Evolutionary conservation across 2,329 filamentous ascomycete species (phyloP).

Genomic region (Calonectria leucothoes): DNA sequence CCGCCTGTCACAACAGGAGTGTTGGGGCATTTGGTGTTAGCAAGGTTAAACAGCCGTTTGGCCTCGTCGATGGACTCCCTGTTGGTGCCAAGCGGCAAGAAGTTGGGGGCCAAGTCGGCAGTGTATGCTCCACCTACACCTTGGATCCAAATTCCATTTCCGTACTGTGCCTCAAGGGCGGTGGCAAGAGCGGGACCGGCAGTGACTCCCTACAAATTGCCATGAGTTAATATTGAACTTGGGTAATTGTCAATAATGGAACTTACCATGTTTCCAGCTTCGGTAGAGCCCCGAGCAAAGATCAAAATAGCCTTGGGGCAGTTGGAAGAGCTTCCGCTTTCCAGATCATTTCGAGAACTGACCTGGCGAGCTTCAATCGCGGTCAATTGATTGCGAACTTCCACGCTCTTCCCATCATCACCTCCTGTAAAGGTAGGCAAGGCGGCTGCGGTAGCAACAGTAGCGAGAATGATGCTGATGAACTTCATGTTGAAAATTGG

Average conservation of each 20-base stretch:
- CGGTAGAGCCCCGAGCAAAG: slow-evolving; percentile 50
- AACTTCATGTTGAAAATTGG: background rate
- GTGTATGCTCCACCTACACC: slow-evolving; percentile 53
- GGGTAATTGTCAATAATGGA: too few relatives aligned
- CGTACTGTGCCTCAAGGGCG: slow-evolving; percentile 40
- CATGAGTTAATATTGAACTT: background rate
- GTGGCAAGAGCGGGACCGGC: slow-evolving; percentile 40
- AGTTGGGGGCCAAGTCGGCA: slow-evolving; percentile 48
- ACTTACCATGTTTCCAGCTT: slow-evolving; percentile 50
- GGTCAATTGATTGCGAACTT: background rate
- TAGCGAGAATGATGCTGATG: background rate
- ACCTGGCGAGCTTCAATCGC: background rate
- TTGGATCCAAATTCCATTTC: slow-evolving; percentile 50
- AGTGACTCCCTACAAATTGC: background rate
- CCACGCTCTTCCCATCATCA: background rate
- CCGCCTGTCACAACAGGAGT: slow-evolving; percentile 54
- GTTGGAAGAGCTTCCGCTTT: slow-evolving; percentile 36
- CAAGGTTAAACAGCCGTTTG: slow-evolving; percentile 50
- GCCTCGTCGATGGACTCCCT: slow-evolving; percentile 51
- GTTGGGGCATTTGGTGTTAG: slow-evolving; percentile 53
- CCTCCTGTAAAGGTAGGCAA: background rate
- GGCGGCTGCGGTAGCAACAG: background rate
- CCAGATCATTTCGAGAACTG: slow-evolving; percentile 39
- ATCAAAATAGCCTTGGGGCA: slow-evolving; percentile 51
- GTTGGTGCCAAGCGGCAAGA: slow-evolving; percentile 48